phyloP scores from a whole-genome alignment of 2,329 filamentous ascomycete species.

The Colletotrichum filicis region DNA sequence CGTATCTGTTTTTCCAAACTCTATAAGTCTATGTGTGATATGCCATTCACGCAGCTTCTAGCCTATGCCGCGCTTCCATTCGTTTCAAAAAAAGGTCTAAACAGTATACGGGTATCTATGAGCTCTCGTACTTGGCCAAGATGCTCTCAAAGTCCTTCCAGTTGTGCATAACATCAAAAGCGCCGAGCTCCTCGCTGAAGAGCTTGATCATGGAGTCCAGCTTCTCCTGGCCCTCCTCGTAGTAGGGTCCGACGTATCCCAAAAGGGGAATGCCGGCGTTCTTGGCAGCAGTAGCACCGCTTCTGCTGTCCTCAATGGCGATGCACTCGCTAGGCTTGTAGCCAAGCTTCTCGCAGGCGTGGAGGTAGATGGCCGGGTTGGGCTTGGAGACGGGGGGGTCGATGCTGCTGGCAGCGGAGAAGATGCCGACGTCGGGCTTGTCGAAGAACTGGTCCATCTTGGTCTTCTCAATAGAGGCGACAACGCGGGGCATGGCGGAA shows the following conservation, averaged over 20 bases:
- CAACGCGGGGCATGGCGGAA: slow-evolving; percentile 80
- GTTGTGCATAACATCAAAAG: slow-evolving; percentile 34
- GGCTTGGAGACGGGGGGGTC: slow-evolving; percentile 85
- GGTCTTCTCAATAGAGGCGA: slow-evolving; percentile 82
- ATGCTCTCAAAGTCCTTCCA: slow-evolving; percentile 36
- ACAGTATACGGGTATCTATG: slow-evolving; percentile 22
- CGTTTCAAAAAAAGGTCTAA: not conserved
- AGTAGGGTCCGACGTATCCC: slow-evolving; percentile 87
- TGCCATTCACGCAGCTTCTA: not conserved
- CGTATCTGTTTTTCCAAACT: not conserved
- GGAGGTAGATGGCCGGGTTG: slow-evolving; percentile 87
- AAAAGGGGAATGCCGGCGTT: slow-evolving; percentile 85
- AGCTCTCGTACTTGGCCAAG: slow-evolving; percentile 35
- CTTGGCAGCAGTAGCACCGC: slow-evolving; percentile 78
- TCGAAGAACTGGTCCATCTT: slow-evolving; percentile 83
- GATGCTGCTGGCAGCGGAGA: slow-evolving; percentile 84
- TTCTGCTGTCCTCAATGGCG: slow-evolving; percentile 90
- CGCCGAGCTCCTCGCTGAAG: slow-evolving; percentile 31
- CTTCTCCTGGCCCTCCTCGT: slow-evolving; percentile 71
- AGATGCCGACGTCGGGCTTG: slow-evolving; percentile 75
- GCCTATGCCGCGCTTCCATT: too few species aligned
- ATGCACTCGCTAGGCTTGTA: slow-evolving; percentile 78
- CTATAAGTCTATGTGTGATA: not conserved
- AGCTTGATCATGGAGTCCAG: slow-evolving; percentile 45
- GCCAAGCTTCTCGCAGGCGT: slow-evolving; percentile 78